Base-by-base conservation (phyloP, 2,329 filamentous ascomycete genomes). In the Colletotrichum zoysiae region DNA sequence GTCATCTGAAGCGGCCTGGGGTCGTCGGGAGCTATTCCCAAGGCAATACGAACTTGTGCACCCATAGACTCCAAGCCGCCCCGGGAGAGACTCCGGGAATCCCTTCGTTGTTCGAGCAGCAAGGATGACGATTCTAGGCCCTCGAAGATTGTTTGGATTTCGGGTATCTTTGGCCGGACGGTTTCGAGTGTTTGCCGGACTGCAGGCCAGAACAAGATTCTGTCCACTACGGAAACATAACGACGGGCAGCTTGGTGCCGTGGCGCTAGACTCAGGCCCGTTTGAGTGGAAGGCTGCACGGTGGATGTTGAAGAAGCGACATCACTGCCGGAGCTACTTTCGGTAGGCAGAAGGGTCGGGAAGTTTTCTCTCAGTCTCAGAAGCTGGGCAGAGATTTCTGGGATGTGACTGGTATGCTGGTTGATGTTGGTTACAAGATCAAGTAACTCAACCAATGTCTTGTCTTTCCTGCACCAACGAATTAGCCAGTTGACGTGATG, bases 371-470 rank as follows among this genome's bases (percentile, higher is more conserved):
- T 42, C 40, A 58, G 50, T 26, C 18, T 44, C 26, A 57, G 46
- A 20, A 71, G 50, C 51, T 40, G 58, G 16, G 40, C 42, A 16
- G 42, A 61, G 6, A 71, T 55, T 38, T 50, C 50, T 9, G 68
- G 42, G 16, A 71, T 62, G 5, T 38, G 56, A 51, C 56, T 62
- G 67, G 62, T 58, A 9, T 74, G 78, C 74, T 90, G 88, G 74
- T 90, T 88, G 56, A 90, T 80, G 65, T 80, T 82, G 73, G 85
- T 87, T 63, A 90, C 81, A 14, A 85, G 83, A 59, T 90, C 87
- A 40, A 90, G 81, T 65, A 91, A 90, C 76, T 91, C 87, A 53
- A 88, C 84, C 75, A 90, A 81, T 2, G 88, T 90, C 79, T 88
- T 90, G 77, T 91, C 89, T 79, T 91, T 91, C 77, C 88, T 90